These are phyloP conservation scores for Sphaerulina vaccinii DNA, from an alignment of 2,329 filamentous ascomycete genomes.

Conservation along the genomic window DNA sequence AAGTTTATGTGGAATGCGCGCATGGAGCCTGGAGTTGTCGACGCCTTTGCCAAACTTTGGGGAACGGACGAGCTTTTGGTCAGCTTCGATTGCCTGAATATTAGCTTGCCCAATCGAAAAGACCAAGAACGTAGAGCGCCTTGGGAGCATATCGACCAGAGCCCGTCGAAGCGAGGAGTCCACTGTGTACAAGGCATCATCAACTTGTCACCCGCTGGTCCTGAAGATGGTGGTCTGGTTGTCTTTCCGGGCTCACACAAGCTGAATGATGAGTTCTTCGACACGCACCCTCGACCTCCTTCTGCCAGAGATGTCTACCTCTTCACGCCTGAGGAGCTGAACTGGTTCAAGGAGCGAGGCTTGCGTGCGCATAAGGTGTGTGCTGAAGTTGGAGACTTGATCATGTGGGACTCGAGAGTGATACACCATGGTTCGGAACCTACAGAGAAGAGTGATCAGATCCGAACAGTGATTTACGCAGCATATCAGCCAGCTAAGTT, in stretches of 20 bases:
- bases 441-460: constrained; percentile 30
- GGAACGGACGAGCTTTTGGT: no score
- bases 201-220: constrained; percentile 47
- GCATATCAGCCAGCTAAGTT: constrained; percentile 40
- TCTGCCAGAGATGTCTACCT: constrained; percentile 44
- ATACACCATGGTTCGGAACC: constrained; percentile 46
- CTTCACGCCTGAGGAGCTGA: constrained; percentile 41
- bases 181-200: constrained; percentile 46
- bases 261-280: constrained; percentile 49
- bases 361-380: constrained; percentile 25
- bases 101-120: no score
- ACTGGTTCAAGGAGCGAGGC: constrained; percentile 28
- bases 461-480: constrained; percentile 36
- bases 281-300: constrained; percentile 36
- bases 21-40: no score
- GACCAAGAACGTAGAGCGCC: no score
- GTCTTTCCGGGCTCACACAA: constrained; percentile 46
- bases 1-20: no score
- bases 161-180: constrained; percentile 43
- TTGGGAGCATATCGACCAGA: constrained; percentile 50
- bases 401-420: constrained; percentile 39
- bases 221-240: constrained; percentile 49
- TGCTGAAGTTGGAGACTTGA: constrained; percentile 27
- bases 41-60: no score
- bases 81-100: no score